Base-by-base conservation (phyloP, 805 yeast genomes). In the Candida coquimbonensis region DNA sequence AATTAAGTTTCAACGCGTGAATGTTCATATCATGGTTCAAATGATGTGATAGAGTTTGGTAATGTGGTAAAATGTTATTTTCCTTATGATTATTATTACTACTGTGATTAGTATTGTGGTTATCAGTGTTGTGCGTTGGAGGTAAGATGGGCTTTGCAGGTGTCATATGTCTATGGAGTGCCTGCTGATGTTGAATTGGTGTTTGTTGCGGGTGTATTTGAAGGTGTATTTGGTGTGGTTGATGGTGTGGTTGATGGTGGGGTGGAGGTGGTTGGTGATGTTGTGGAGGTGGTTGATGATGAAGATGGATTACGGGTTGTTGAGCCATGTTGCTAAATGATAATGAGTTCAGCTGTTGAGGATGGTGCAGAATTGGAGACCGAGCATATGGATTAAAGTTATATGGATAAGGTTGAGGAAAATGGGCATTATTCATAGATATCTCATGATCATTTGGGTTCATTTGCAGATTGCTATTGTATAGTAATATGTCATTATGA, bases 221-320 rank as follows among this genome's bases (percentile, higher is more conserved):
- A 5, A 25, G 42, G 3, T 43, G 45, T 12, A 19, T 19, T 16
- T 33, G 35, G 5, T 38, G 34, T 13, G 9, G 16, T 17, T 40
- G 47, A 4, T 44, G 40, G 6, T 17, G 19, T 25, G 38, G 48
- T n/a, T 34, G 42, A 21, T 33, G 16, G 16, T n/a, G 14, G 14
- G 35, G 16, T 13, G 29, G 37, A 32, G 19, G 7, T 42, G 31
- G 13, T n/a, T 17, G 21, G 33, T 14, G 31, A 5, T 35, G 39
- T 17, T 38, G 42, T 4, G 39, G 46, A 7, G 14, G 16, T 2
- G 26, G 36, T 11, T 39, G 35, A 9, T 13, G 17, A 9, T 36
- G 47, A 7, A 40, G 40, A 11, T 17, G 19, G 17, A 34, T 45
- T n/a, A 21, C 36, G 17, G n/a, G 33, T 13, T 36, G 43, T 38